Percentiles rank a stretch among this genome's conserved stretches.
Conservation (phyloP, 805 yeast species). For the Saturnispora ahearnii region DNA sequence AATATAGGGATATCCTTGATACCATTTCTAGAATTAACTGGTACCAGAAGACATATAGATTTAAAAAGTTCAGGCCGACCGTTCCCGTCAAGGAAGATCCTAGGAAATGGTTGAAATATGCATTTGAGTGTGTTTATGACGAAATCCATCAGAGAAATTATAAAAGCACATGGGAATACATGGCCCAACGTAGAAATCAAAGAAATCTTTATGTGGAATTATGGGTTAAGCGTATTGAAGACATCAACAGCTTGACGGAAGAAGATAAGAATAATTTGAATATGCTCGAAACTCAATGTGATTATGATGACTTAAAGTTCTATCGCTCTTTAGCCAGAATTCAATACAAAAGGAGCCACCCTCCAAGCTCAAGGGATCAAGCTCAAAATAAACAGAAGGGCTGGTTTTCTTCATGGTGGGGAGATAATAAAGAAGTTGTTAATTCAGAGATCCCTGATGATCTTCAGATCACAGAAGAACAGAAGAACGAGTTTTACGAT, state of each 20-base stretch:
- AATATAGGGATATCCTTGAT: conserved; percentile 73
- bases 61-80: conserved; percentile 61
- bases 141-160: conserved; percentile 77
- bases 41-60: conserved; percentile 67
- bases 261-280: conserved; percentile 33
- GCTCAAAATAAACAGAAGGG: conserved; percentile 30
- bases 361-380: conserved; percentile 4
- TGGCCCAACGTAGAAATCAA: conserved; percentile 62
- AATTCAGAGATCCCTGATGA: conserved; percentile 16
- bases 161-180: conserved; percentile 84
- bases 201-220: conserved; percentile 56
- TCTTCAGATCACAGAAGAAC: conserved; percentile 69
- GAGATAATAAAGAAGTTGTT: conserved; percentile 20
- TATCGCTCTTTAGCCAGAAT: conserved; percentile 74
- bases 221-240: conserved; percentile 47
- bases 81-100: conserved; percentile 53
- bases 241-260: conserved; percentile 29
- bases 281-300: conserved; percentile 47
- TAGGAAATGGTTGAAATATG: conserved; percentile 70
- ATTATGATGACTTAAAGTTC: conserved; percentile 74
- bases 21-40: conserved; percentile 76
- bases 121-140: conserved; percentile 62
- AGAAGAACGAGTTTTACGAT: conserved; percentile 79
- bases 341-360: conserved; percentile 40
- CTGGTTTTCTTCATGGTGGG: conserved; percentile 71